Percentiles rank a stretch among this genome's conserved stretches.
Evolutionary conservation across 1,284 basidiomycete species (phyloP).

Genomic region (Butyriboletus appendiculatus): DNA sequence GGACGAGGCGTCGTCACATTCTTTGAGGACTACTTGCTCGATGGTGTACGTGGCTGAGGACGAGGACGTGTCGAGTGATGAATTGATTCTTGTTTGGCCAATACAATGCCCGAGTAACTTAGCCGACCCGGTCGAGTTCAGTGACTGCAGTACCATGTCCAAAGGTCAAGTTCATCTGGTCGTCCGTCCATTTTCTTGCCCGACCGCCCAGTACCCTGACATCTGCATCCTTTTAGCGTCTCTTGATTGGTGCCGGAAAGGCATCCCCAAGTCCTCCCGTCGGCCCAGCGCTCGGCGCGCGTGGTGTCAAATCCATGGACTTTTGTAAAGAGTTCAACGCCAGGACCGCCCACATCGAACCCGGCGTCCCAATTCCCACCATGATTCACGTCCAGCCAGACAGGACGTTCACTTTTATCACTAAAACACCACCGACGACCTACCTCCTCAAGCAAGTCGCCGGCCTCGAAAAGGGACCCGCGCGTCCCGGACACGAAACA

Average conservation of each 20-base stretch:
- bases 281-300: slow-evolving; percentile 95
- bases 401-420: slow-evolving; percentile 91
- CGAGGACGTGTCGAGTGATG: neutral
- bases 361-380: slow-evolving; percentile 88
- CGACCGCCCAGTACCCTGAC: slow-evolving; percentile 4
- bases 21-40: slow-evolving; percentile 35
- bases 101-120: neutral
- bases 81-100: slow-evolving; percentile 21
- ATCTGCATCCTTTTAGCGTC: slow-evolving; percentile 48
- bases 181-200: slow-evolving; percentile 25
- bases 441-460: slow-evolving; percentile 94
- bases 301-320: slow-evolving; percentile 99
- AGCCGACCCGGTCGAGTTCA: neutral
- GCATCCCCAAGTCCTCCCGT: slow-evolving; percentile 96
- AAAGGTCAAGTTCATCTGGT: slow-evolving; percentile 37
- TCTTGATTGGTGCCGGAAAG: slow-evolving; percentile 92
- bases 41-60: slow-evolving; percentile 10
- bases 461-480: slow-evolving; percentile 88
- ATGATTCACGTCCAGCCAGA: slow-evolving; percentile 93
- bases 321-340: slow-evolving; percentile 99
- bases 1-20: slow-evolving; percentile 43
- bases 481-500: slow-evolving; percentile 73
- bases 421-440: slow-evolving; percentile 89
- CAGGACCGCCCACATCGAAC: slow-evolving; percentile 84
- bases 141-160: slow-evolving; percentile 24